phyloP scores from a whole-genome alignment of 2,329 filamentous ascomycete genomes.

The Alternaria conjuncta region DNA sequence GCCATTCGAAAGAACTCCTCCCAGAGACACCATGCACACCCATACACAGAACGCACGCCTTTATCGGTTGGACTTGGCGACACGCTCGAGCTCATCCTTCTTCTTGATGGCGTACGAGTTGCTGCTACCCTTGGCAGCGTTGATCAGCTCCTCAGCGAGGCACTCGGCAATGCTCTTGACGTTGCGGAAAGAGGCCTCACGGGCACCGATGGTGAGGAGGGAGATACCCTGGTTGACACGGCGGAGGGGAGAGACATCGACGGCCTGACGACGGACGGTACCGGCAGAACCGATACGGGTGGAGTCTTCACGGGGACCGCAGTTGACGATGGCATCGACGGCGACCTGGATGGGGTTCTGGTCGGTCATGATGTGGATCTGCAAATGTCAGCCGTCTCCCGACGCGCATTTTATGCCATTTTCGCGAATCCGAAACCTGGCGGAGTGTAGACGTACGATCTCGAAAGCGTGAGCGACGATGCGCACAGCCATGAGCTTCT shows the following conservation, averaged over 20 bases:
- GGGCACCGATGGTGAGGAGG: constrained; percentile 97
- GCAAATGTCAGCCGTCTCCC: constrained; percentile 28
- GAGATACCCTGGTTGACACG: constrained; percentile 99
- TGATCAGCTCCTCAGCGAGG: constrained; percentile 99
- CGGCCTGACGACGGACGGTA: constrained; percentile 99
- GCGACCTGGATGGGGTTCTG: constrained; percentile 99
- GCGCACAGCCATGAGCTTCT: constrained; percentile 99
- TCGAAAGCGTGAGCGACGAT: constrained; percentile 99
- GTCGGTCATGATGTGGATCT: constrained; percentile 99
- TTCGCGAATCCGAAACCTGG: neutral
- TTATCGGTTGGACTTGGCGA: constrained; percentile 99
- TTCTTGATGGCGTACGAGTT: constrained; percentile 99
- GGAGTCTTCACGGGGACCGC: constrained; percentile 98
- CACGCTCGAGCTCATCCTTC: constrained; percentile 99
- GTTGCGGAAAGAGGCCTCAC: constrained; percentile 99
- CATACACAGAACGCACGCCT: constrained; percentile 48
- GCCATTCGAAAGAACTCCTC: constrained; percentile 45
- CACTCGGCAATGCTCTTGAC: constrained; percentile 99
- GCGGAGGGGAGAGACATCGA: constrained; percentile 99
- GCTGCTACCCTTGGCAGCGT: constrained; percentile 99
- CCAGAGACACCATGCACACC: constrained; percentile 41
- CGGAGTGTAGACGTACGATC: constrained; percentile 74
- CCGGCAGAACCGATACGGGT: constrained; percentile 99
- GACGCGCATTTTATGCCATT: neutral
- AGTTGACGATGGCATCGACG: constrained; percentile 99